Evolutionary conservation across 495 filamentous ascomycete species (phyloP).

Genomic region (Pseudomonodictys pantanalensis): DNA sequence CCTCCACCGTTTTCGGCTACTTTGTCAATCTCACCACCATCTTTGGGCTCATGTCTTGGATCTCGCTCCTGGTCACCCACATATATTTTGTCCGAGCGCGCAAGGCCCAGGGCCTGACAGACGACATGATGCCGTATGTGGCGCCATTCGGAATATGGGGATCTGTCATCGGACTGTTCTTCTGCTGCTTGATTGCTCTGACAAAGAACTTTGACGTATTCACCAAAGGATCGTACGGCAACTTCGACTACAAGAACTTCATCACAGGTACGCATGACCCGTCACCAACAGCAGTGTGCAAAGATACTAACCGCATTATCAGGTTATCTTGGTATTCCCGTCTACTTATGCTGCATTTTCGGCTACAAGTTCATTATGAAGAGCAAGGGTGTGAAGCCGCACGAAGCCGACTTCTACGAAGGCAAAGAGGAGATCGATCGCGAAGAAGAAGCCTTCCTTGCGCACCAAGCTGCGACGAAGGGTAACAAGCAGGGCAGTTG

Average conservation of each 20-base stretch:
- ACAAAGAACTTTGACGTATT: constrained; percentile 81
- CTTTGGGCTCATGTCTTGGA: constrained; percentile 68
- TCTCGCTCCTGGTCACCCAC: constrained; percentile 79
- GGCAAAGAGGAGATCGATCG: constrained; percentile 73
- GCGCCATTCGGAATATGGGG: constrained; percentile 69
- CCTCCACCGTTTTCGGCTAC: constrained; percentile 71
- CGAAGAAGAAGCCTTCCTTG: constrained; percentile 69
- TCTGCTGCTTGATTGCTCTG: constrained; percentile 68
- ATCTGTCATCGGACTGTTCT: constrained; percentile 63
- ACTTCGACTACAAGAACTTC: constrained; percentile 69
- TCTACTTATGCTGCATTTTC: constrained; percentile 66
- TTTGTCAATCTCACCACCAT: constrained; percentile 64
- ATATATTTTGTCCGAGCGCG: constrained; percentile 76
- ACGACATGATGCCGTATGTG: constrained; percentile 64
- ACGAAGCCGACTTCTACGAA: constrained; percentile 63
- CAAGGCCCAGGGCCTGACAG: constrained; percentile 65
- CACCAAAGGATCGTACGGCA: constrained; percentile 49
- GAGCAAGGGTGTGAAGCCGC: constrained; percentile 53
- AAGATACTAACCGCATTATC: too few species aligned
- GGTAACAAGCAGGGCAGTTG: constrained; percentile 40
- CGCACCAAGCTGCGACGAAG: constrained; percentile 49
- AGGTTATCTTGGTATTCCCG: constrained; percentile 74
- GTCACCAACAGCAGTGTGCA: background rate
- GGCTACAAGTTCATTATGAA: constrained; percentile 64
- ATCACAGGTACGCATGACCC: constrained; percentile 47